phyloP scores from a whole-genome alignment of 768 basidiomycete species.

The Lactarius trivialis region DNA sequence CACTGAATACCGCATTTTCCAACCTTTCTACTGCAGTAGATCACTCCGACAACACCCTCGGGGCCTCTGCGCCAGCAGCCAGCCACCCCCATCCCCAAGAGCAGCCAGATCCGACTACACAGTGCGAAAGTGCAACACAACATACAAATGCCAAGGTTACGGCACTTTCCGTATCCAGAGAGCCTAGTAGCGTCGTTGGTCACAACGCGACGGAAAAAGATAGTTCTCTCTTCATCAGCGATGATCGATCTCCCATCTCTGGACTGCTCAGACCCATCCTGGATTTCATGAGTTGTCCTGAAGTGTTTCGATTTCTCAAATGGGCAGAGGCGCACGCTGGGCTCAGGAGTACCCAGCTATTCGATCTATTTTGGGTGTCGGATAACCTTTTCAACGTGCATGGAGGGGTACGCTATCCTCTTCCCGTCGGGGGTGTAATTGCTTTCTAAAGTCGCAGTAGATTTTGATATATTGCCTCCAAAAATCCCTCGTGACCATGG shows the following conservation, averaged over 20 bases:
- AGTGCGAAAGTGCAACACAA: neutral
- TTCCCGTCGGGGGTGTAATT: neutral
- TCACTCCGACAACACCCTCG: neutral
- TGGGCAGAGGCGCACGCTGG: neutral
- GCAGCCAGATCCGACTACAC: neutral
- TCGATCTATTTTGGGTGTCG: constrained; percentile 10
- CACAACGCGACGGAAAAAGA: neutral
- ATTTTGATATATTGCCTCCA: constrained; percentile 11
- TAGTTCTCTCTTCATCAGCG: neutral
- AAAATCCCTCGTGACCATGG: neutral
- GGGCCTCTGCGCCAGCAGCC: neutral
- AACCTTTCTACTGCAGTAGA: neutral
- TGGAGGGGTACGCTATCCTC: constrained; percentile 6
- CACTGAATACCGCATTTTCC: neutral
- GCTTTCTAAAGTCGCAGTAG: neutral
- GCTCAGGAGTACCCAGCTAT: constrained; percentile 6
- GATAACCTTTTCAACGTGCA: constrained; percentile 15
- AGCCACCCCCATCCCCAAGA: neutral
- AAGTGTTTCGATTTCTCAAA: constrained; percentile 5
- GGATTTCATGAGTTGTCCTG: neutral
- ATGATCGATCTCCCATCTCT: neutral
- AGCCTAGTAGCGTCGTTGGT: neutral
- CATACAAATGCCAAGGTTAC: neutral
- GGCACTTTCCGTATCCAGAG: neutral
- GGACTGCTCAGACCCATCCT: neutral